Conservation (phyloP, 306 rosid species). For the Vigna trinervia region DNA sequence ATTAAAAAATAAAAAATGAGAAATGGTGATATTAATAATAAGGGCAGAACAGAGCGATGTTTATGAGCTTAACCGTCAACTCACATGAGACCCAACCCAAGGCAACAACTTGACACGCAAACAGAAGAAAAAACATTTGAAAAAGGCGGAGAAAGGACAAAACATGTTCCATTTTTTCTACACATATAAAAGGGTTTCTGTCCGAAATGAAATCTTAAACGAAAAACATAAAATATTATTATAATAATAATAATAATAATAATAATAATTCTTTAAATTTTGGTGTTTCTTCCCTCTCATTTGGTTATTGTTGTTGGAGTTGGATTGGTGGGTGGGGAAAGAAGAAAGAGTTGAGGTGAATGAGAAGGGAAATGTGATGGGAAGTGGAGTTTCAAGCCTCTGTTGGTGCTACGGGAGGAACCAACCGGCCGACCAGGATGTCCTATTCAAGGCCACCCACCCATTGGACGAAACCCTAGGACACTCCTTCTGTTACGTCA, state of each 20-base stretch:
- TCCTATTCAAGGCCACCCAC: constrained; percentile 60
- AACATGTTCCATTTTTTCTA: constrained; percentile 40
- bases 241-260: too few relatives aligned
- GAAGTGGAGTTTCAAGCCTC: constrained; percentile 74
- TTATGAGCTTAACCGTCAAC: constrained; percentile 47
- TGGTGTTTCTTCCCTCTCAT: too few relatives aligned
- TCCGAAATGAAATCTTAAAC: too few relatives aligned
- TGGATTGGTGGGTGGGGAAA: not conserved
- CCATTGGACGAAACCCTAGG: constrained; percentile 97
- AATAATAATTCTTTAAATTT: too few relatives aligned
- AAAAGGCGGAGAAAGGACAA: constrained; percentile 40
- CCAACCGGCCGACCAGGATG: constrained; percentile 39
- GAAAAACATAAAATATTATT: too few relatives aligned
- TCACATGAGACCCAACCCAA: constrained; percentile 38
- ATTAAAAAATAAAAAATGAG: too few relatives aligned
- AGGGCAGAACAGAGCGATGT: not conserved
- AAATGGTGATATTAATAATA: too few relatives aligned
- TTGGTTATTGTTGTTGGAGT: too few relatives aligned
- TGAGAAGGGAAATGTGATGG: constrained; percentile 85
- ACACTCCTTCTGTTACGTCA: constrained; percentile 93
- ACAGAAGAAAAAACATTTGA: constrained; percentile 34
- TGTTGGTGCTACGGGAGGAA: constrained; percentile 65
- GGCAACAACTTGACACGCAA: constrained; percentile 7
- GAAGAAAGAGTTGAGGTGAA: not conserved
- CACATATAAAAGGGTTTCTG: not conserved